These are phyloP conservation scores for Aspergillus nomiae DNA, from an alignment of 2,329 filamentous ascomycete genomes.

Conservation along the genomic window DNA sequence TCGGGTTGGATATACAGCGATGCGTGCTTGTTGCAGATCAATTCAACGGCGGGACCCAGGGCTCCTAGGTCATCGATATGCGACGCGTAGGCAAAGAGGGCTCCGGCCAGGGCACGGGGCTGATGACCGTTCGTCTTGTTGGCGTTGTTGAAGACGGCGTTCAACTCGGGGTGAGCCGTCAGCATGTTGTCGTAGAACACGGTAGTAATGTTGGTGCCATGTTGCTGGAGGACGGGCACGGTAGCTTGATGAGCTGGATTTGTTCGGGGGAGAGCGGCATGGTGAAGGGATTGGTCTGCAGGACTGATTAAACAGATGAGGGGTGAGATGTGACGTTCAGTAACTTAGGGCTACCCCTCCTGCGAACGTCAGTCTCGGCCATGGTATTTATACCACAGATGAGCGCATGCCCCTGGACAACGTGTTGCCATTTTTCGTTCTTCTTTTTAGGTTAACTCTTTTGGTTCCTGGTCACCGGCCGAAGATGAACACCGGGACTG, in stretches of 20 bases:
- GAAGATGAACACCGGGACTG: background rate
- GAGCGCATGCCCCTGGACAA: background rate
- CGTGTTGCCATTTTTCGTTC: background rate
- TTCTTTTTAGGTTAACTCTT: background rate
- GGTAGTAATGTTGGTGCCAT: constrained; percentile 69
- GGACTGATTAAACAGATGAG: background rate
- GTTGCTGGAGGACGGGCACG: constrained; percentile 66
- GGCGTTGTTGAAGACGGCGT: constrained; percentile 70
- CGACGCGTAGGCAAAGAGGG: constrained; percentile 70
- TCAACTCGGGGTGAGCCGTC: constrained; percentile 64
- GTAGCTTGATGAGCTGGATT: constrained; percentile 49
- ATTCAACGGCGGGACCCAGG: constrained; percentile 60
- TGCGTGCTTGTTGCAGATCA: constrained; percentile 76
- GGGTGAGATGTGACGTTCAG: background rate
- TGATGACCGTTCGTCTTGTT: constrained; percentile 71
- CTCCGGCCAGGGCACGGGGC: constrained; percentile 66
- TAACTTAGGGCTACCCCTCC: background rate
- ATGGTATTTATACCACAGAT: background rate
- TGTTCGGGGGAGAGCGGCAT: constrained; percentile 1
- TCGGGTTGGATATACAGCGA: constrained; percentile 68
- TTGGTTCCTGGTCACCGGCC: background rate
- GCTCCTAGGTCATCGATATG: constrained; percentile 70
- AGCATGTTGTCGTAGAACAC: constrained; percentile 74
- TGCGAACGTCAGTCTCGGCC: background rate
- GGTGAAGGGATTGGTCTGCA: background rate